A percentile compares a stretch with the other conserved stretches of the same genome.
phyloP scores from a whole-genome alignment of 345 rosid species.

The Nasturtium officinale region DNA sequence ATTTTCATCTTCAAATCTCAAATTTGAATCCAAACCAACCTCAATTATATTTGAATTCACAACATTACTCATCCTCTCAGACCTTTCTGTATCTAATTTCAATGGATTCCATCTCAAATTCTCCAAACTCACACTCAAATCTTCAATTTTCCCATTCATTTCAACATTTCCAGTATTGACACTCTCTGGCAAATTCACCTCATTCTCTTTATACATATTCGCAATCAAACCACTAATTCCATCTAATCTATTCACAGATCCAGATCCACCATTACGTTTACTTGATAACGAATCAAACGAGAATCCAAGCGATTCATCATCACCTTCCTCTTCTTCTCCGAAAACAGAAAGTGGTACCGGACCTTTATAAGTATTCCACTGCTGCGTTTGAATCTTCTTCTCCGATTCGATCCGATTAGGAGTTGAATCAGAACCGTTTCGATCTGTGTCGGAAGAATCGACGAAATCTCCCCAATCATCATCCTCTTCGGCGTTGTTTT shows the following conservation, averaged over 20 bases:
- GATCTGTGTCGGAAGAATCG: slow-evolving; percentile 38
- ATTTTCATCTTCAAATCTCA: slow-evolving; percentile 28
- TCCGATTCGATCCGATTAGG: slow-evolving; percentile 45
- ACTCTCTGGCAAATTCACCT: slow-evolving; percentile 2
- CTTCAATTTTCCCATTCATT: slow-evolving; percentile 4
- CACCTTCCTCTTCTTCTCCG: slow-evolving; percentile 58
- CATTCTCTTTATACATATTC: slow-evolving; percentile 47
- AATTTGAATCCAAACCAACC: slow-evolving; percentile 30
- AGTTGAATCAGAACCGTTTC: slow-evolving; percentile 22
- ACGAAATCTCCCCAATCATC: slow-evolving; percentile 89
- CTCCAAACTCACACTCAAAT: slow-evolving; percentile 9
- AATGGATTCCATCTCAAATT: slow-evolving; percentile 46
- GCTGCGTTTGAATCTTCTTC: slow-evolving; percentile 29
- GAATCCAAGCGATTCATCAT: slow-evolving; percentile 39
- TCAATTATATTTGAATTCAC: slow-evolving; percentile 31
- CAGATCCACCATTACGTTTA: slow-evolving; percentile 38
- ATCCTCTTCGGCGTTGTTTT: slow-evolving; percentile 48
- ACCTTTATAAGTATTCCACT: slow-evolving; percentile 56
- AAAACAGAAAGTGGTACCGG: slow-evolving; percentile 87
- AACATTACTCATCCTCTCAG: background rate
- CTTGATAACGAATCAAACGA: slow-evolving; percentile 31
- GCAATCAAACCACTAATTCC: slow-evolving; percentile 49
- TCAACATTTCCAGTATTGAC: background rate
- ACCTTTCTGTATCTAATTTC: slow-evolving; percentile 31
- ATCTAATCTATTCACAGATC: slow-evolving; percentile 33